These are phyloP conservation scores for Pterocarpus santalinus DNA, from an alignment of 306 rosid genomes.

Conservation along the genomic window DNA sequence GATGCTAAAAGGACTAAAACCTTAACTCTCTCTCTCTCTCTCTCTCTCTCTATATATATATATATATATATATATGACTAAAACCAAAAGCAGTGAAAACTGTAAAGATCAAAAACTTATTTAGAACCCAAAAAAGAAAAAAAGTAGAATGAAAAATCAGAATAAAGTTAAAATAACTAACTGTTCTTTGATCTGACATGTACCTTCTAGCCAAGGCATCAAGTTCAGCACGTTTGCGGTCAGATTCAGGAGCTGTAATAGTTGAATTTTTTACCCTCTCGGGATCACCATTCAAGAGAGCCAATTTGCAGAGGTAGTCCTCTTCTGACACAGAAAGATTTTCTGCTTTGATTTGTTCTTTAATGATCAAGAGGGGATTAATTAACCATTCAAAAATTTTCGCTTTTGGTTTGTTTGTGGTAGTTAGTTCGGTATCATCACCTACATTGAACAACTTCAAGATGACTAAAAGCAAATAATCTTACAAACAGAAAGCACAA, in stretches of 20 bases:
- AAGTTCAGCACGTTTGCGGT: slow-evolving; percentile 80
- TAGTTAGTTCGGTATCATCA: slow-evolving; percentile 76
- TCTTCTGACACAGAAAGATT: slow-evolving; percentile 78
- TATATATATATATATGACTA: too few species aligned
- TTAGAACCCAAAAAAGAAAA: too few species aligned
- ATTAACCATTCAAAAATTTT: slow-evolving; percentile 87
- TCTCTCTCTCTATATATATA: too few species aligned
- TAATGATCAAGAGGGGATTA: slow-evolving; percentile 81
- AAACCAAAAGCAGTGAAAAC: too few species aligned
- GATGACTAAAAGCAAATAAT: slow-evolving; percentile 26
- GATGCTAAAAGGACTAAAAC: too few species aligned
- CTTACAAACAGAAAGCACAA: background rate
- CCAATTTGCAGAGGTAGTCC: slow-evolving; percentile 72
- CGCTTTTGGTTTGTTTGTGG: slow-evolving; percentile 80
- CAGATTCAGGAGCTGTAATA: slow-evolving; percentile 71
- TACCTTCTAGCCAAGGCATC: slow-evolving; percentile 94
- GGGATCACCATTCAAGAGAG: slow-evolving; percentile 74
- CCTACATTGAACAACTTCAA: slow-evolving; percentile 55
- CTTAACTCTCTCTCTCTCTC: too few species aligned
- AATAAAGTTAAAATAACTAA: background rate
- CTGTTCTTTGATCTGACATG: background rate
- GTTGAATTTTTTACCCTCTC: slow-evolving; percentile 63
- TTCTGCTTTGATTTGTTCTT: slow-evolving; percentile 87
- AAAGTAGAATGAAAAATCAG: too few species aligned
- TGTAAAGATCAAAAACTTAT: too few species aligned